Evolutionary conservation across 2,329 filamentous ascomycete species (phyloP), one percentile per base, ranked within the genome.

Genomic region (Ceratocystis ficicola): DNA sequence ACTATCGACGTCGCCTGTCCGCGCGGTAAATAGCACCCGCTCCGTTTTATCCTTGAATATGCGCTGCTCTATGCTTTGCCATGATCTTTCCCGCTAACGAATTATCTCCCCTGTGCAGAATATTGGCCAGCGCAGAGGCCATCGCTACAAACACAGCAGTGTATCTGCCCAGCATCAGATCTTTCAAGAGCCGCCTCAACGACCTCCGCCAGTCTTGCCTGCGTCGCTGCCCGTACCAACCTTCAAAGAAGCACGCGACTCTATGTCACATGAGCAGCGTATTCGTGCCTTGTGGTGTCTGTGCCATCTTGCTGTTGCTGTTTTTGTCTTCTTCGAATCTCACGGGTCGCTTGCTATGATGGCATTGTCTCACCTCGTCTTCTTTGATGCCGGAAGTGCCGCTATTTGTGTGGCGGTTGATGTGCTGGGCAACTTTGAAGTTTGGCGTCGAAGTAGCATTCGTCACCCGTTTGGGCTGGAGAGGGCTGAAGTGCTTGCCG

Each of bases 101-200:
- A 64, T 17, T n/a, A 36, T 30, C 41, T n/a, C 22, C 48, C 41
- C 15, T 3, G 44, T 6, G 32, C 74, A 95, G 87, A 93, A 90
- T 71, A 85, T 96, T 69, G 92, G 92, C 69, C 90, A 96, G 75
- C 86, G 94, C 70, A 87, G 93, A 68, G 94, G 94, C 69, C 94
- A 99, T 78, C 91, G 94, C 74, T 99, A 99, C 81, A 96, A 96
- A 74, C 93, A 97, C 78, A 95, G 89, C 74, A 95, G 90, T 74
- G 88, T 99, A 66, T 95, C 90, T 22, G 78, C 84, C 6, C 84
- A 86, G 71, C 92, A 97, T 74, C 92, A 96, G 75, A 95, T 97
- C 75, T 96, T 97, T 75, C 89, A 95, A 71, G 91, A 96, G 74
- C 94, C 94, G 5, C 86, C 91, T 0, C 88, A 85, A 3, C 84